Evolutionary conservation across 78 protist genomes (phyloP), one percentile per base, ranked within the genome.

Genomic region (Polysphondylium violaceum): DNA sequence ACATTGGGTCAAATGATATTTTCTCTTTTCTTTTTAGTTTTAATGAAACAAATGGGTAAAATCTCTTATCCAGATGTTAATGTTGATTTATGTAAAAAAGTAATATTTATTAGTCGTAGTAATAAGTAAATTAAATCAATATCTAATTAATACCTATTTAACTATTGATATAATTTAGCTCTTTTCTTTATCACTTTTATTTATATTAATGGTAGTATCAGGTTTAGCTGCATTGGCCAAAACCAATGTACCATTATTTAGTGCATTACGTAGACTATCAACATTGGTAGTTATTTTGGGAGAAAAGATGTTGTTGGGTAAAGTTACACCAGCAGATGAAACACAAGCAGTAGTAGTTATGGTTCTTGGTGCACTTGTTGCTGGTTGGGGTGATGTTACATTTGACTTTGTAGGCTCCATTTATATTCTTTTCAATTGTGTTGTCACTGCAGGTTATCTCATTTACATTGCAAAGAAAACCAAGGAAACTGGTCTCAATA

Each of bases 281-380:
- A 93, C 96, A 31, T 59, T 93, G 50, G 51, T 93, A 40, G 94
- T 93, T 12, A 88, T 93, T 29, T 41, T n/a, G n/a, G 94, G 86
- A 1, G 93, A 93, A 44, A 58, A 53, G 17, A 16, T 81, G 3
- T 19, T 87, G n/a, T 25, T 88, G 65, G 92, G 81, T 27, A 93
- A 88, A 51, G 47, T n/a, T 7, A 88, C 81, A 33, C 94, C 96
- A 17, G 31, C 23, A 11, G 76, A 93, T 74, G 95, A 93, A 47
- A 50, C 79, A 2, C 81, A 53, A 47, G 35, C 88, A 3, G 92
- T 93, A 3, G 73, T 67, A 12, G 27, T 90, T 25, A 93, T 93
- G 96, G 94, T 93, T 14, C 38, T 77, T 7, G 96, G 96, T 59
- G 96, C 96, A 19, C n/a, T 93, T n/a, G 27, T 93, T 29, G 90